phyloP scores from a whole-genome alignment of 2,329 filamentous ascomycete genomes.

The Dactylonectria macrodidyma region DNA sequence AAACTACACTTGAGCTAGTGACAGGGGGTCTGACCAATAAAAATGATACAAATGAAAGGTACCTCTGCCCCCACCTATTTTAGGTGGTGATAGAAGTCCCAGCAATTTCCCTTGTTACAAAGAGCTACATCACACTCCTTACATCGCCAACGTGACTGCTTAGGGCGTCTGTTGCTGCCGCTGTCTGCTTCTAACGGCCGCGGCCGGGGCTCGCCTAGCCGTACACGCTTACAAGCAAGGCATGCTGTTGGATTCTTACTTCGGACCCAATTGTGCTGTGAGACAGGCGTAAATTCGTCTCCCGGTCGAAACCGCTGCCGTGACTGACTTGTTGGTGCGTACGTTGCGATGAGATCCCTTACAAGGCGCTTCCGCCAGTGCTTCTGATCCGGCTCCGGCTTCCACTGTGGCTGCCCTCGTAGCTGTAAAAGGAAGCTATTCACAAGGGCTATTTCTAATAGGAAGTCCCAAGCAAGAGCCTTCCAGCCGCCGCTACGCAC shows the following conservation, averaged over 20 bases:
- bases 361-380: background rate
- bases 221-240: background rate
- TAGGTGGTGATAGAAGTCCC: background rate
- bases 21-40: background rate
- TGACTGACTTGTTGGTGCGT: background rate
- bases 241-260: background rate
- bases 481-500: background rate
- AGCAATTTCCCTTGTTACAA: constrained; percentile 4
- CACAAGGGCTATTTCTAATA: background rate
- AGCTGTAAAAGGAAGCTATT: background rate
- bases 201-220: background rate
- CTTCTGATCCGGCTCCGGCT: background rate
- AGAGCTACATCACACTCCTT: constrained; percentile 6
- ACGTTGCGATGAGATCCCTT: background rate
- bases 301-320: constrained; percentile 6
- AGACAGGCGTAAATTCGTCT: constrained; percentile 13
- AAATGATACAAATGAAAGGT: background rate
- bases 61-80: background rate
- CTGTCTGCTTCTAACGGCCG: background rate
- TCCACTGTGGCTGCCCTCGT: background rate
- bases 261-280: background rate
- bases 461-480: constrained; percentile 1
- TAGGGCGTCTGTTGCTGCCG: too few species aligned
- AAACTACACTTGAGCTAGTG: too few species aligned
- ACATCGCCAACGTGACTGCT: background rate